Conservation (phyloP, 768 basidiomycete species). For the Podaxis sp. region DNA sequence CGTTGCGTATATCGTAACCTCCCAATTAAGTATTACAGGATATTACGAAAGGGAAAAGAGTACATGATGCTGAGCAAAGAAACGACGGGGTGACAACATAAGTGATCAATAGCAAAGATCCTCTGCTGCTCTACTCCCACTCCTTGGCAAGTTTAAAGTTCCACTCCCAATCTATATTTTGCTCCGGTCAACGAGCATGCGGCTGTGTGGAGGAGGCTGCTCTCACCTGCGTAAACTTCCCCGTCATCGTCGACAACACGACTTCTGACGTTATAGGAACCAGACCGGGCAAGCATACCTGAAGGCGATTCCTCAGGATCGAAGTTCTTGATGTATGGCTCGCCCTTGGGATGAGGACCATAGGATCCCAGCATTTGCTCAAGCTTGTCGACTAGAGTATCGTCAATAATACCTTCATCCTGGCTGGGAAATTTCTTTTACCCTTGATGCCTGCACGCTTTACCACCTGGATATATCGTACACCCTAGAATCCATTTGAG, state of each 20-base stretch:
- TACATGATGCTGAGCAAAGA: slow-evolving; percentile 5
- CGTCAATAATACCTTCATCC: background rate
- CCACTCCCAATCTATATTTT: slow-evolving; percentile 74
- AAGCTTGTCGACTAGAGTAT: slow-evolving; percentile 73
- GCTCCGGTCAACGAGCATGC: background rate
- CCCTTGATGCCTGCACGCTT: slow-evolving; percentile 76
- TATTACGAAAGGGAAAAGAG: background rate
- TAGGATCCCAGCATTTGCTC: slow-evolving; percentile 96
- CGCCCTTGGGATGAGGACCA: slow-evolving; percentile 62
- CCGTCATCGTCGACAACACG: slow-evolving; percentile 88
- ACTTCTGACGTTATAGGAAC: slow-evolving; percentile 73
- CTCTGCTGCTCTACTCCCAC: slow-evolving; percentile 47
- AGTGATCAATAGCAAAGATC: background rate
- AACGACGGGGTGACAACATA: background rate
- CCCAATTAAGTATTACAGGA: background rate
- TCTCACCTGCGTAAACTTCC: slow-evolving; percentile 71
- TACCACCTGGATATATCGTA: slow-evolving; percentile 85
- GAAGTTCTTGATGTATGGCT: slow-evolving; percentile 73
- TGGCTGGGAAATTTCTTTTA: slow-evolving; percentile 21
- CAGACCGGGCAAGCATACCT: slow-evolving; percentile 80
- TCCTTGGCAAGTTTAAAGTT: slow-evolving; percentile 89
- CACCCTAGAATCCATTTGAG: slow-evolving; percentile 42
- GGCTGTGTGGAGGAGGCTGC: background rate
- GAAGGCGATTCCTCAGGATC: slow-evolving; percentile 67
- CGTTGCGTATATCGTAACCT: background rate